Base-by-base conservation (phyloP, 495 filamentous ascomycete species). In the Podospora appendiculata region DNA sequence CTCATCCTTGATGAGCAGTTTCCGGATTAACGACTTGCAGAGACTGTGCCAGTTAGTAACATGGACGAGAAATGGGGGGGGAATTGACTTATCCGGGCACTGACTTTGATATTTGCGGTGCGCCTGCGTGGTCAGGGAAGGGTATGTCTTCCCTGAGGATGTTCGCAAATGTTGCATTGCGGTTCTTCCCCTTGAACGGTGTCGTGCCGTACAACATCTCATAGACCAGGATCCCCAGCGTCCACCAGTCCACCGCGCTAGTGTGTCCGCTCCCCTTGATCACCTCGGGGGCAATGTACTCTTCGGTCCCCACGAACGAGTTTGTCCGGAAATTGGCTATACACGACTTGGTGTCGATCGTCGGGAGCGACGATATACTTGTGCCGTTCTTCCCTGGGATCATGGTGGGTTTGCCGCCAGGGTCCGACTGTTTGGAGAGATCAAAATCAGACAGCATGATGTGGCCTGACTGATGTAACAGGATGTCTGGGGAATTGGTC, bases 401-500 rank as follows among this genome's bases (percentile, higher is more conserved):
- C 92, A 98, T 96, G 11, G 90, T 95, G 16, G 93, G 93, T 60
- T 89, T 88, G 70, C 93, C 93, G 58, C 92, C 93, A 18, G 93
- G 86, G 48, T 93, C 94, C 7, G 93, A 98, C 66, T 98, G 93
- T 63, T 98, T 98, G 3, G 90, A 96, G 14, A 98, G 79, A 67
- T 98, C 93, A 64, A 98, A 98, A 70, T 98, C 93, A 41, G 94
- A 97, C 67, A 98, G 80, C 93, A 98, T 98, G 64, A 98, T 98
- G 65, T 98, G 93, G 35, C 93, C 93, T 13, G 91, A 96, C 68
- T 98, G 93, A 65, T 98, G 93, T 2, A 98, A 83, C 8, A 98
- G 82, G 62, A 98, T 98, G 60, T 98, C 92, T 96, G 32, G 34
- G 25, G 11, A 13, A 36, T 11, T 45, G 16, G 55, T 58, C 49